These are phyloP conservation scores for Trematosphaeria pertusa DNA, from an alignment of 2,329 filamentous ascomycete genomes.

Conservation along the genomic window DNA sequence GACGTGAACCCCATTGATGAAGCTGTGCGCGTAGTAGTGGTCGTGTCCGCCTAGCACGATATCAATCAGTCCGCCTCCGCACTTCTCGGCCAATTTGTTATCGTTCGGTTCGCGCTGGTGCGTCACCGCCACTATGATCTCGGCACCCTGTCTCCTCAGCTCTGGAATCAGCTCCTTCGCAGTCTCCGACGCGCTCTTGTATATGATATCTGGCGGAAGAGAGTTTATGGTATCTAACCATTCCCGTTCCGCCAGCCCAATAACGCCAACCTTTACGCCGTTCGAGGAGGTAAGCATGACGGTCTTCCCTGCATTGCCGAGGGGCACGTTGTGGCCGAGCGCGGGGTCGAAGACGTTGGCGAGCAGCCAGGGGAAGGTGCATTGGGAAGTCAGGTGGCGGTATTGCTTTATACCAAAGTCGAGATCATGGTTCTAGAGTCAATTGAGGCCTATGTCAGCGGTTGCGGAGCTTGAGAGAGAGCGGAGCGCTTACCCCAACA, in stretches of 20 bases:
- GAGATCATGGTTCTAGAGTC: conserved; percentile 85
- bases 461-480: neutral
- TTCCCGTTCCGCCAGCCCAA: conserved; percentile 85
- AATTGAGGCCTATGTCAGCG: too few species aligned
- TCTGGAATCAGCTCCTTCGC: conserved; percentile 77
- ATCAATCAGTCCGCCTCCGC: conserved; percentile 75
- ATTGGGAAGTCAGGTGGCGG: conserved; percentile 73
- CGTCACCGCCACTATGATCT: conserved; percentile 81
- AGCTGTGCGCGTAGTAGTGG: conserved; percentile 81
- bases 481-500: conserved; percentile 68
- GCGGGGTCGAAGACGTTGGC: conserved; percentile 88
- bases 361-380: conserved; percentile 86
- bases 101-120: conserved; percentile 92
- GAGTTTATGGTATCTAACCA: conserved; percentile 90
- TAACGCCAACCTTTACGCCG: conserved; percentile 83
- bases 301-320: conserved; percentile 78
- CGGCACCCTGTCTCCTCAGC: conserved; percentile 77
- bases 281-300: conserved; percentile 80
- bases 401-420: conserved; percentile 90
- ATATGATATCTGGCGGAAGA: conserved; percentile 81
- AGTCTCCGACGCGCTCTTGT: conserved; percentile 77
- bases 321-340: conserved; percentile 74
- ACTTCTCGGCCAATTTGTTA: conserved; percentile 79
- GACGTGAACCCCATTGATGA: conserved; percentile 81
- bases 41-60: conserved; percentile 89